Evolutionary conservation across 148 eudicot genomes (phyloP), one percentile per base, ranked within the genome.

Genomic region (Spergularia marina): DNA sequence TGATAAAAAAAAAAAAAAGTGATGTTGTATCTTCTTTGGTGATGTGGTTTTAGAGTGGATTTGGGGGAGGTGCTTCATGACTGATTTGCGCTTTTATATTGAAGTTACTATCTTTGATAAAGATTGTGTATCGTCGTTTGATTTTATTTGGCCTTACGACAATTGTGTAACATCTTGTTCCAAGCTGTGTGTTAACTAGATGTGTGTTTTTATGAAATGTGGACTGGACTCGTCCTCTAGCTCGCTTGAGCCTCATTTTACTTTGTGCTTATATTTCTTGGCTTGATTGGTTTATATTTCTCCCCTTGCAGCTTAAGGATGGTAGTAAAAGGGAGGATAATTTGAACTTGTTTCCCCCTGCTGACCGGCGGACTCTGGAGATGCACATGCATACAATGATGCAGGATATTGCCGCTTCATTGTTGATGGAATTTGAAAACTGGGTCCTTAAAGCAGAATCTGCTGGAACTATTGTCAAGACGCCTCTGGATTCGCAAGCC

Each of bases 401-500:
- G 96, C 98, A 95, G 86, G 98, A 92, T 82, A 83, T 95, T 80
- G 97, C 97, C 58, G 97, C 98, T 65, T 92, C 94, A 30, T 83
- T 95, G 85, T 80, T 95, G 84, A 95, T 95, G 98, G 94, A 89
- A 76, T 95, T 92, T 70, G 98, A 95, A 77, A 92, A 90, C 70
- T 91, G 92, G 92, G 97, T 89, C 78, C 96, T 95, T 56, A 85
- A 87, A 80, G 96, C 97, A 14, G 97, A 92, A 80, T 89, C 98
- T 73, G 94, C 89, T 64, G 98, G 98, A 78, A 91, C 97, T 60
- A 91, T 94, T 81, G 85, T 94, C 66, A 94, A 94, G 87, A 94
- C 98, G 39, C 98, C 98, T 75, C 80, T 94, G 70, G 97, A 94
- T 89, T 94, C 98, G 80, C 97, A 94, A 94, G 91, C 98, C 66